Conservation (phyloP, 257 asterid genomes). For the Hygrophila difformis region DNA sequence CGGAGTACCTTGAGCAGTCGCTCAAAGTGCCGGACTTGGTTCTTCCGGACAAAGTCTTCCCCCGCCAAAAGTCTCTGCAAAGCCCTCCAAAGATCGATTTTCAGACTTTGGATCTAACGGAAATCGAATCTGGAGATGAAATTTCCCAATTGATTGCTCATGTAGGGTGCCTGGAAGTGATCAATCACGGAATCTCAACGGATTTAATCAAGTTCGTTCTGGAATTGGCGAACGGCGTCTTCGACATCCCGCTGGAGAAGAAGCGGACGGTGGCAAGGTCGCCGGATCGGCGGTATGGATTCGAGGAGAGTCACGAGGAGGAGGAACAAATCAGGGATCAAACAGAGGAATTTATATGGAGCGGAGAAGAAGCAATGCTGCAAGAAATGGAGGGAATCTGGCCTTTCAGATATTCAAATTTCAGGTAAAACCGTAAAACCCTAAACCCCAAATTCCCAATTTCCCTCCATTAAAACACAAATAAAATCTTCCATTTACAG, state of each 20-base stretch:
- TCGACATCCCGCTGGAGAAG: constrained; percentile 43
- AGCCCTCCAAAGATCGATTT: constrained; percentile 51
- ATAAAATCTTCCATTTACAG: constrained; percentile 23
- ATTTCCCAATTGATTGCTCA: constrained; percentile 31
- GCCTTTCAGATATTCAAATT: constrained; percentile 71
- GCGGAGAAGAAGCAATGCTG: constrained; percentile 37
- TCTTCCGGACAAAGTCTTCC: constrained; percentile 67
- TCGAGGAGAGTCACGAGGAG: constrained; percentile 62
- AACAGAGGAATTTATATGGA: constrained; percentile 72
- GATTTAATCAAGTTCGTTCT: constrained; percentile 43
- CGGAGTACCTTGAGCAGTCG: constrained; percentile 59
- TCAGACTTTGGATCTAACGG: constrained; percentile 17
- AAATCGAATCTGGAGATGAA: constrained; percentile 14
- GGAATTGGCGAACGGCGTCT: constrained; percentile 43
- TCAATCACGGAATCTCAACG: constrained; percentile 56
- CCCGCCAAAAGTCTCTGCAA: constrained; percentile 42
- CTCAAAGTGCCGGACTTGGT: constrained; percentile 66
- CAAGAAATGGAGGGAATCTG: constrained; percentile 72
- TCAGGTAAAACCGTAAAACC: constrained; percentile 68
- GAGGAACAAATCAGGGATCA: constrained; percentile 37
- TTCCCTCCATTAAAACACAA: too few species aligned
- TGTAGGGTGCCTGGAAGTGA: constrained; percentile 63
- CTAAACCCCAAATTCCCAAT: too few species aligned
- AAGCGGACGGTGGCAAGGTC: constrained; percentile 38
- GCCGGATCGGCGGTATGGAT: constrained; percentile 51